These are phyloP conservation scores for Aspergillus fumigatus DNA, from an alignment of 2,329 filamentous ascomycete species.

Conservation along the genomic window DNA sequence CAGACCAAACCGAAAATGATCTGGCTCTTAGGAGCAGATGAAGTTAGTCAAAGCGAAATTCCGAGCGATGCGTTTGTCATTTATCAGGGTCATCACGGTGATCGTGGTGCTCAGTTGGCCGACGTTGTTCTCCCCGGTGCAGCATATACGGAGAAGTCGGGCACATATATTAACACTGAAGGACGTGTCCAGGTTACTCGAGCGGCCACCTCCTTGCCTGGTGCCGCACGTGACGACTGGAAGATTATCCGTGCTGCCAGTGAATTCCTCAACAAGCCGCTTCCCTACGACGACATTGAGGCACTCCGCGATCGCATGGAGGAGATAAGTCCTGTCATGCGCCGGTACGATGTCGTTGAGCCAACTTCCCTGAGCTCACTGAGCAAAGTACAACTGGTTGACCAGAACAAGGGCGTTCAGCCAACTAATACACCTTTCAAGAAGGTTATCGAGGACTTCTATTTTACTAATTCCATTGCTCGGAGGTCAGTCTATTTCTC, in stretches of 20 bases:
- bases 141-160: conserved; percentile 94
- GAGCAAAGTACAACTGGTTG: conserved; percentile 91
- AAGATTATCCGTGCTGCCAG: conserved; percentile 93
- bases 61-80: conserved; percentile 95
- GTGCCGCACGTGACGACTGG: conserved; percentile 92
- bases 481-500: conserved; percentile 66
- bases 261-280: conserved; percentile 80
- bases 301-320: conserved; percentile 87
- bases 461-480: conserved; percentile 95
- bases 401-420: conserved; percentile 88
- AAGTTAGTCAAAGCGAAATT: conserved; percentile 77
- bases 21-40: conserved; percentile 94
- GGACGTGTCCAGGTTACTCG: conserved; percentile 92
- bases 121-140: conserved; percentile 91
- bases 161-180: conserved; percentile 96
- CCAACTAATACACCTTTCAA: conserved; percentile 68
- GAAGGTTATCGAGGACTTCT: conserved; percentile 92
- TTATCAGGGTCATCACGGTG: conserved; percentile 98
- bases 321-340: conserved; percentile 86
- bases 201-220: conserved; percentile 80
- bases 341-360: conserved; percentile 88
- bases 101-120: conserved; percentile 85
- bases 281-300: conserved; percentile 91
- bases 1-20: conserved; percentile 88
- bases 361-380: conserved; percentile 67